phyloP scores from a whole-genome alignment of 495 filamentous ascomycete species.

The Immersiella caudata region DNA sequence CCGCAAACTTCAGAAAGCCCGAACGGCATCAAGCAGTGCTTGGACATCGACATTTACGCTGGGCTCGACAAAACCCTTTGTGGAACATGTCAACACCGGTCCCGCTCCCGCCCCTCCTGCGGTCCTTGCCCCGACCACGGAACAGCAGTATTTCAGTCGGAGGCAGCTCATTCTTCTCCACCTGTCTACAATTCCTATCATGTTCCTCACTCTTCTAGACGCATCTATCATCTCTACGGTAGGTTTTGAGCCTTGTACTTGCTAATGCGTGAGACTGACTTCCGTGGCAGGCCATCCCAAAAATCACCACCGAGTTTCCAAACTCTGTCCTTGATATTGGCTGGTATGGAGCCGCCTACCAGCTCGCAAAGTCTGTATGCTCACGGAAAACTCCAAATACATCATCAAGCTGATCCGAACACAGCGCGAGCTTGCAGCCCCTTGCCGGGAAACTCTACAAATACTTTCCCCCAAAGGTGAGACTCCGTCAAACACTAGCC shows the following conservation, averaged over 20 bases:
- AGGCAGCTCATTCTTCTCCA: not conserved
- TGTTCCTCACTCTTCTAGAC: conserved; percentile 9
- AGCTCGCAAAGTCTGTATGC: conserved; percentile 28
- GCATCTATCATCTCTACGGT: conserved; percentile 15
- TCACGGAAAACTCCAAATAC: not conserved
- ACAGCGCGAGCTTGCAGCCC: conserved; percentile 45
- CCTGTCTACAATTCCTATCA: conserved; percentile 6
- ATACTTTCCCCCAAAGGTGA: conserved; percentile 38
- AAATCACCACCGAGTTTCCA: conserved; percentile 36
- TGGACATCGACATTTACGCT: not conserved
- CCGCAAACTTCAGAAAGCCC: not conserved
- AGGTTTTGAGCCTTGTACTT: not conserved
- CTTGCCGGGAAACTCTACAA: conserved; percentile 50
- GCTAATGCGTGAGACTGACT: not conserved
- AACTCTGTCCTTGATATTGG: conserved; percentile 50
- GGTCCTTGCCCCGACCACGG: not conserved
- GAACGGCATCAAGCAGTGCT: not conserved
- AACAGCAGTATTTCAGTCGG: not conserved
- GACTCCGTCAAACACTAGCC: not conserved
- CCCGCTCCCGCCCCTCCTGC: not conserved
- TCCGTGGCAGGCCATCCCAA: conserved; percentile 6
- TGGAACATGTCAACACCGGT: not conserved
- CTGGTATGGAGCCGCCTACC: conserved; percentile 53
- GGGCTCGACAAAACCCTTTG: not conserved
- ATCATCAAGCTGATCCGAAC: not conserved